Base-by-base conservation (phyloP, 176 grass and related monocot genomes). In the Cenchrus purpureus region DNA sequence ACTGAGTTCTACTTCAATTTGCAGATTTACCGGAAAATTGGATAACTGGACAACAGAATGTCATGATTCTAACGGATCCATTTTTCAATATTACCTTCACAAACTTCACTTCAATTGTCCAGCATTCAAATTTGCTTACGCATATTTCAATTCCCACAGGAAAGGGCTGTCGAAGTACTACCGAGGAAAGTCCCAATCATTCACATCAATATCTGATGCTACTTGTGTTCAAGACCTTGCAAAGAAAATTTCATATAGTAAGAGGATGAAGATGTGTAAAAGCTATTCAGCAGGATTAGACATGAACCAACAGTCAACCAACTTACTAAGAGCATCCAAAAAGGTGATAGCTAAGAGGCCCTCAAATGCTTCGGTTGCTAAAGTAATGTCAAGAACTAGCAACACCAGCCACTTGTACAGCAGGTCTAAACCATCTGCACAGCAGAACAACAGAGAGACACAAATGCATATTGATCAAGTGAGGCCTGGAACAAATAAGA, bases 251-350 rank as follows among this genome's bases (percentile, higher is more conserved):
- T 78, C 92, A 11, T 94, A 73, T 75, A 88, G 20, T 70, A 92
- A 75, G 75, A 95, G 88, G 88, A 92, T 93, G 76, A 98, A 95
- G 88, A 71, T 88, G 65, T 86, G 91, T 52, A 92, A 84, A 69
- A 93, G 91, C 64, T 90, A 89, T 84, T 65, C 89, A 71, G 80
- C 77, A 68, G 89, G 91, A 65, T 74, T 87, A 67, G 70, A 87
- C 89, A 79, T 75, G 68, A 95, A 58, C 20, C 84, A 88, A 55
- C 77, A n/a, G 84, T 45, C 85, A 74, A 78, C 63, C 73, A 77
- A 77, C 20, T 50, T 82, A 54, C 61, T 83, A 12, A 85, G 80
- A 51, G 83, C 80, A 64, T 50, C 79, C 48, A 87, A 76, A 45
- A 94, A 87, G 81, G 76, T 86, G 73, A 92, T 94, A 74, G 80